Evolutionary conservation across 768 basidiomycete genomes (phyloP).

Genomic region (Gloeopeniophorella convolvens): DNA sequence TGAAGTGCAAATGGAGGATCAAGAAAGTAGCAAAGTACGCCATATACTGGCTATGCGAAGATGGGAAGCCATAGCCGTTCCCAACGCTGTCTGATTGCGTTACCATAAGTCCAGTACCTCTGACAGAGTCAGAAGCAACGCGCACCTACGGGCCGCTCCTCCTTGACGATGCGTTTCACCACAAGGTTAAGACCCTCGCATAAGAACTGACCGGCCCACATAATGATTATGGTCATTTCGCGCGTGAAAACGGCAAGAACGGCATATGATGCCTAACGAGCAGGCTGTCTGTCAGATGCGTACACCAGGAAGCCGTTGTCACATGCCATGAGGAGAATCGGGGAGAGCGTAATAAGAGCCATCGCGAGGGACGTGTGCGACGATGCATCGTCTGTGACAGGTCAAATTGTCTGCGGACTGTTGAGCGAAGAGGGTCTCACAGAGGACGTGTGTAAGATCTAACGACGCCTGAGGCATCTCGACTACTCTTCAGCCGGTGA

Average conservation of each 20-base stretch:
- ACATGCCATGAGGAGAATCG: slow-evolving; percentile 29
- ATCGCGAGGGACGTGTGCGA: slow-evolving; percentile 26
- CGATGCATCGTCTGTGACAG: slow-evolving; percentile 26
- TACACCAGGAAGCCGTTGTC: background rate
- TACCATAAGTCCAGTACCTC: background rate
- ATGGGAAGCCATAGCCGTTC: slow-evolving; percentile 80
- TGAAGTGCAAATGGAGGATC: slow-evolving; percentile 62
- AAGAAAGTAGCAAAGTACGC: slow-evolving; percentile 79
- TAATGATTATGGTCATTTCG: slow-evolving; percentile 71
- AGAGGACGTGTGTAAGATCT: slow-evolving; percentile 27
- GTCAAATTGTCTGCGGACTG: background rate
- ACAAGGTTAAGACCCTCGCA: slow-evolving; percentile 67
- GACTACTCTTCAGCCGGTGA: too few species aligned
- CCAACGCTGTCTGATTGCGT: slow-evolving; percentile 43
- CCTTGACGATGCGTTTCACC: slow-evolving; percentile 59
- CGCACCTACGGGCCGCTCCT: slow-evolving; percentile 63
- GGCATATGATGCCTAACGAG: slow-evolving; percentile 66
- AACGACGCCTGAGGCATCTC: slow-evolving; percentile 17
- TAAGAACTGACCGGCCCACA: slow-evolving; percentile 76
- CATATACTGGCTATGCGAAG: slow-evolving; percentile 89
- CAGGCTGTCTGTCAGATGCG: background rate
- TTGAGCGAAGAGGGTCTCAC: slow-evolving; percentile 15
- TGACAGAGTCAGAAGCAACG: background rate
- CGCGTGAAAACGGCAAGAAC: slow-evolving; percentile 68
- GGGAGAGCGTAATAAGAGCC: slow-evolving; percentile 30